Conservation (phyloP, 2,329 filamentous ascomycete genomes). For the Neurospora sp. region DNA sequence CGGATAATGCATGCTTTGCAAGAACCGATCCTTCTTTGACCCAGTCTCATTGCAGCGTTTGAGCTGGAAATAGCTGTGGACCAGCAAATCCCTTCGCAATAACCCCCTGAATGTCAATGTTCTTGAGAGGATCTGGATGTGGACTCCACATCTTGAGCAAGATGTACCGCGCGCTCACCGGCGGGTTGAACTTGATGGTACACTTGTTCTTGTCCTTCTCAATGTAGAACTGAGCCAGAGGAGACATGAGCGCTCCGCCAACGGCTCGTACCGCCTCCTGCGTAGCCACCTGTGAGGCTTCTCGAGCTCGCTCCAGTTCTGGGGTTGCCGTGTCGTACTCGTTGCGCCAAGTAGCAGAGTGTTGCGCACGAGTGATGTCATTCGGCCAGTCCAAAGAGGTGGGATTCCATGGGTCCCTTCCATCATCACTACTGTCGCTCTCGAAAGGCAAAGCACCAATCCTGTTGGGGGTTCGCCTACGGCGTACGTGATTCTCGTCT, state of each 20-base stretch:
- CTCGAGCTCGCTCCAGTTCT: conserved; percentile 29
- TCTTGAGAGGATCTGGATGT: conserved; percentile 36
- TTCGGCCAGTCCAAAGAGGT: conserved; percentile 8
- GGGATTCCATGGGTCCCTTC: conserved; percentile 16
- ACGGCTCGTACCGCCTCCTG: conserved; percentile 48
- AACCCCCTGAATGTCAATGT: conserved; percentile 85
- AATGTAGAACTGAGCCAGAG: conserved; percentile 76
- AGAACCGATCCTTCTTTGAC: not conserved
- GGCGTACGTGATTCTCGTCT: conserved; percentile 10
- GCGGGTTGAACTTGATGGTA: conserved; percentile 75
- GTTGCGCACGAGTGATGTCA: conserved; percentile 5
- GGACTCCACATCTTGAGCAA: conserved; percentile 86
- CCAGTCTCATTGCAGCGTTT: conserved; percentile 47
- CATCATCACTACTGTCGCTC: conserved; percentile 32
- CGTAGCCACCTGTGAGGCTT: conserved; percentile 41
- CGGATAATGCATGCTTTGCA: not conserved
- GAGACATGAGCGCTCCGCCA: conserved; percentile 53
- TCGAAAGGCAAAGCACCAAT: conserved; percentile 48
- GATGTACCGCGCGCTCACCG: conserved; percentile 72
- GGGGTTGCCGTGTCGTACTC: conserved; percentile 18
- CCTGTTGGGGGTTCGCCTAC: conserved; percentile 36
- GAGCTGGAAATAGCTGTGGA: conserved; percentile 64
- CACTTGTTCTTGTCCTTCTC: conserved; percentile 74
- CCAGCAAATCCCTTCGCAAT: conserved; percentile 77
- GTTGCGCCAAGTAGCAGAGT: conserved; percentile 10